These are phyloP conservation scores for Tylopilus sp. DNA, from an alignment of 768 basidiomycete genomes.

Conservation along the genomic window DNA sequence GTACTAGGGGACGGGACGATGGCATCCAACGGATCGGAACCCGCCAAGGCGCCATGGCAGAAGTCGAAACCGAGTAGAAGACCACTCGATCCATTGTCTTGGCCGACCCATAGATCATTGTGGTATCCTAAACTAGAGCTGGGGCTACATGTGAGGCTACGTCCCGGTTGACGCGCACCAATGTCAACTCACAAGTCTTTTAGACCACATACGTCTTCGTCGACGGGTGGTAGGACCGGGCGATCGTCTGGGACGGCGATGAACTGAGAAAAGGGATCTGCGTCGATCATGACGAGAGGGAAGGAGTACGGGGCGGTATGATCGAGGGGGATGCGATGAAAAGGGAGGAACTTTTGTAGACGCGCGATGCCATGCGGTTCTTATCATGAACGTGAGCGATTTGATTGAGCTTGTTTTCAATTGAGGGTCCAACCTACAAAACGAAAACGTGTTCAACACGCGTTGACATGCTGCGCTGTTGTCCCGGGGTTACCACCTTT, in stretches of 20 bases:
- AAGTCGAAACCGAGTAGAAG: conserved; percentile 8
- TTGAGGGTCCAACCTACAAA: conserved; percentile 36
- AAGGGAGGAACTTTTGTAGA: conserved; percentile 6
- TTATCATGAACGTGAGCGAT: conserved; percentile 24
- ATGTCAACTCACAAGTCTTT: conserved; percentile 22
- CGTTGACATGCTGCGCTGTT: conserved; percentile 25
- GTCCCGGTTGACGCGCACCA: not conserved
- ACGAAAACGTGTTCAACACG: conserved; percentile 35
- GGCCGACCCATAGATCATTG: not conserved
- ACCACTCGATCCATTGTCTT: not conserved
- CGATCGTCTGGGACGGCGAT: conserved; percentile 16
- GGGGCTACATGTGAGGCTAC: conserved; percentile 5
- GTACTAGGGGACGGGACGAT: not conserved
- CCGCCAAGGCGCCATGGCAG: not conserved
- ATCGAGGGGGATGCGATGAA: not conserved
- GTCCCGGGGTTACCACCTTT: conserved; percentile 10
- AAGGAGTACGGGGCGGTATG: not conserved
- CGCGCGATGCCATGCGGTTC: conserved; percentile 23
- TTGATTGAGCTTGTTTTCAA: conserved; percentile 28
- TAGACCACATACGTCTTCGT: conserved; percentile 17
- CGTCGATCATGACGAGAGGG: conserved; percentile 8
- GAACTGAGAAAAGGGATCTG: conserved; percentile 14
- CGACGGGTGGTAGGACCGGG: conserved; percentile 18
- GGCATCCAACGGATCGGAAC: not conserved
- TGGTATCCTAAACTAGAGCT: conserved; percentile 2